Evolutionary conservation across 176 grass and related monocot species (phyloP).

Genomic region (Musa itinerans): DNA sequence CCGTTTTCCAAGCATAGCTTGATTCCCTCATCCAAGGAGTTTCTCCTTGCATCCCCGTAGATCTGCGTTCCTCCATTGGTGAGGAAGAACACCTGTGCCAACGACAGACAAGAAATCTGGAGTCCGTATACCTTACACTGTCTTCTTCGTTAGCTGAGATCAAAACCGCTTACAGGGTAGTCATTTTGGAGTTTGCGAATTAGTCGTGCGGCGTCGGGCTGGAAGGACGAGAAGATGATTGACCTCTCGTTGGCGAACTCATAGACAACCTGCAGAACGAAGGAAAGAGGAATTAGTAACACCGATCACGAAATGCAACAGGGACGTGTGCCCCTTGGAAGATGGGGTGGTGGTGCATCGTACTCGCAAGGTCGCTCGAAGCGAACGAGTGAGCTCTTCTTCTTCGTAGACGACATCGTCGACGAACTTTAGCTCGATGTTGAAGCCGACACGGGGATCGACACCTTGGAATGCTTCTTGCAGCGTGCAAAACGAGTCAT

Average conservation of each 20-base stretch:
- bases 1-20: slow-evolving; percentile 46
- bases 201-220: slow-evolving; percentile 63
- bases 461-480: slow-evolving; percentile 75
- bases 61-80: slow-evolving; percentile 53
- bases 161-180: slow-evolving; percentile 54
- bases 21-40: slow-evolving; percentile 78
- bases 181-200: slow-evolving; percentile 54
- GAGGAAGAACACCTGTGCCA: slow-evolving; percentile 82
- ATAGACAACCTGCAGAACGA: slow-evolving; percentile 44
- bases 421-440: slow-evolving; percentile 82
- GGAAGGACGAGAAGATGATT: slow-evolving; percentile 85
- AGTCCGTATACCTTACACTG: too few relatives aligned
- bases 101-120: neutral
- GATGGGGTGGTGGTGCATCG: neutral
- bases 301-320: neutral
- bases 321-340: neutral
- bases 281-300: neutral
- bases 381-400: slow-evolving; percentile 40
- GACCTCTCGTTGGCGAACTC: slow-evolving; percentile 54
- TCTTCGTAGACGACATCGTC: slow-evolving; percentile 56
- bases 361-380: slow-evolving; percentile 52
- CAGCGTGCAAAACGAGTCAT: slow-evolving; percentile 58
- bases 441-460: slow-evolving; percentile 60
- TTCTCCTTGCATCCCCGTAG: slow-evolving; percentile 56
- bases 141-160: too few relatives aligned